phyloP scores from a whole-genome alignment of 768 basidiomycete species.

The Lactarius evosmus region DNA sequence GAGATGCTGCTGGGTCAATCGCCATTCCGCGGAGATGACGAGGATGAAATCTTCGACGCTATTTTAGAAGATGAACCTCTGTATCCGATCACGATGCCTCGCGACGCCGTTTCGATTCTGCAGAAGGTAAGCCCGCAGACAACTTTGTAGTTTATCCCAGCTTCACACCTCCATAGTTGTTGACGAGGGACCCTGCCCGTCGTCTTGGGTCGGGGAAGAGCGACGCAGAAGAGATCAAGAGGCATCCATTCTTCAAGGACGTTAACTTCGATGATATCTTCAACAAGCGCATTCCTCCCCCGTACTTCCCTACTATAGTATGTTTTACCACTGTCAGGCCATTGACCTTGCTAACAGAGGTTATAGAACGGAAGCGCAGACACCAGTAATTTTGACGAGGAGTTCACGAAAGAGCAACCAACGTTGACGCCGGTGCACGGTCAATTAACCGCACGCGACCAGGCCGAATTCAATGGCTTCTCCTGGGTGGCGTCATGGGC shows the following conservation, averaged over 20 bases:
- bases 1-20: conserved; percentile 99
- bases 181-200: conserved; percentile 87
- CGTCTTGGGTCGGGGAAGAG: conserved; percentile 88
- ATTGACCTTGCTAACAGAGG: conserved; percentile 1
- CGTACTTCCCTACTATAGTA: conserved; percentile 96
- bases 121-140: conserved; percentile 64
- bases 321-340: conserved; percentile 34
- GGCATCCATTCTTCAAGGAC: conserved; percentile 98
- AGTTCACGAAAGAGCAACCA: conserved; percentile 95
- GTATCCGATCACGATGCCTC: conserved; percentile 99
- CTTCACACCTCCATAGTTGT: conserved; percentile 49
- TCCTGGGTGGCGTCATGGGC: conserved; percentile 72
- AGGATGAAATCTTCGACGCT: conserved; percentile 99
- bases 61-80: conserved; percentile 97
- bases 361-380: conserved; percentile 76
- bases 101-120: conserved; percentile 92
- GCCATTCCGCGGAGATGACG: conserved; percentile 98
- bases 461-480: conserved; percentile 95
- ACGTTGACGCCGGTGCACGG: conserved; percentile 97
- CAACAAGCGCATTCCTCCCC: conserved; percentile 94
- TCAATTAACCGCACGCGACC: conserved; percentile 84
- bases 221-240: conserved; percentile 96
- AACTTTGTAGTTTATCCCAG: conserved; percentile 11
- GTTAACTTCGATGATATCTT: conserved; percentile 96
- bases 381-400: conserved; percentile 93